These are phyloP conservation scores for Pichia scutulata DNA, from an alignment of 805 yeast species.

Conservation along the genomic window DNA sequence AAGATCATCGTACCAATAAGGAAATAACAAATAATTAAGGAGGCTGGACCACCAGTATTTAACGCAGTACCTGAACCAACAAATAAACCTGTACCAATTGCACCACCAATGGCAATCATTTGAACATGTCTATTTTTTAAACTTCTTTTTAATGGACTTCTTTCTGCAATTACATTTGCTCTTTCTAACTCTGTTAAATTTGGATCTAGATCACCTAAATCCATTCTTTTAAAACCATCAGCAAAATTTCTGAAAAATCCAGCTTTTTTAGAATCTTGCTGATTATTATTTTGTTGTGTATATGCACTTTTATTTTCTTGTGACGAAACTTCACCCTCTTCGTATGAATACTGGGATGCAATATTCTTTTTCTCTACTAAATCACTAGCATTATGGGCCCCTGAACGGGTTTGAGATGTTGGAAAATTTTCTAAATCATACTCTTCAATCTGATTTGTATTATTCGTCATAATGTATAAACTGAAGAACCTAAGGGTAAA, in stretches of 20 bases:
- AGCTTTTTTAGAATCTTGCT: background rate
- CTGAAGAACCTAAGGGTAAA: background rate
- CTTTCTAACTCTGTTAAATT: constrained; percentile 34
- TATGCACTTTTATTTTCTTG: background rate
- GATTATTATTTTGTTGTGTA: background rate
- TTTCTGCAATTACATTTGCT: constrained; percentile 37
- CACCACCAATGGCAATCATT: constrained; percentile 76
- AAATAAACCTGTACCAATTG: constrained; percentile 73
- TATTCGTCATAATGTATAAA: background rate
- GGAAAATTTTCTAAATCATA: background rate
- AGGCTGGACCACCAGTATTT: constrained; percentile 59
- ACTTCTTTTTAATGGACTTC: constrained; percentile 39
- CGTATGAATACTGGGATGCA: background rate
- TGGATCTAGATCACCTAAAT: constrained; percentile 31
- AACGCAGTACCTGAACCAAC: constrained; percentile 62
- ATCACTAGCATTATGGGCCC: too few species aligned
- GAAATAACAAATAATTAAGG: constrained; percentile 48
- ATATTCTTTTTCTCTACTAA: background rate
- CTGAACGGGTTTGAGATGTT: background rate
- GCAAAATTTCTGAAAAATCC: constrained; percentile 13
- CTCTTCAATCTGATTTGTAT: background rate
- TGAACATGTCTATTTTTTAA: constrained; percentile 58
- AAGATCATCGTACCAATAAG: constrained; percentile 52
- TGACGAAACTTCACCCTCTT: background rate
- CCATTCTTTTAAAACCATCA: constrained; percentile 21